phyloP scores from a whole-genome alignment of 1,139 yeast species.

The Taphrina confusa region DNA sequence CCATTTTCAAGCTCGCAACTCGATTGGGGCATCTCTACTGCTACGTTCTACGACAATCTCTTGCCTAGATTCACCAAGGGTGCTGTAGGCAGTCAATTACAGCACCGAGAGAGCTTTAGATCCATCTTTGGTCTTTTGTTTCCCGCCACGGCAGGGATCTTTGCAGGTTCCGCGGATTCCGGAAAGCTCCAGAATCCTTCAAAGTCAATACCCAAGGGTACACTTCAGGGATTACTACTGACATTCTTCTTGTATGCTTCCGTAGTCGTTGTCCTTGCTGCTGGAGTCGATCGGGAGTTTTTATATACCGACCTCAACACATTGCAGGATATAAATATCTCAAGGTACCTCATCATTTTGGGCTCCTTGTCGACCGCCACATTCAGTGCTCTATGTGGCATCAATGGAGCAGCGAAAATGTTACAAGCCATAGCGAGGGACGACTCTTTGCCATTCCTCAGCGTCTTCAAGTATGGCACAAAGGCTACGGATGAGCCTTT shows the following conservation, averaged over 20 bases:
- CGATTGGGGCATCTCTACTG: conserved; percentile 61
- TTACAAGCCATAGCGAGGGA: conserved; percentile 90
- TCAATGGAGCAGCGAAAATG: conserved; percentile 90
- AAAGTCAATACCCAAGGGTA: conserved; percentile 84
- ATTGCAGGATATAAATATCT: conserved; percentile 73
- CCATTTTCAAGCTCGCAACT: conserved; percentile 54
- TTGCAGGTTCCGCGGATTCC: conserved; percentile 99
- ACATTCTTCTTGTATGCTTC: conserved; percentile 72
- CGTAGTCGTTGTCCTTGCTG: conserved; percentile 78
- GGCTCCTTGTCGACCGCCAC: conserved; percentile 90
- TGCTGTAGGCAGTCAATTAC: conserved; percentile 69
- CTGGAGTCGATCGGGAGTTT: conserved; percentile 74
- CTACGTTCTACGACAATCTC: conserved; percentile 54
- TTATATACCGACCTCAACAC: conserved; percentile 77
- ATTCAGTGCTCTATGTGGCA: conserved; percentile 90
- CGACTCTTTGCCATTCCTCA: conserved; percentile 73
- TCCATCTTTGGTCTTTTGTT: conserved; percentile 91
- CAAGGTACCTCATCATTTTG: conserved; percentile 68
- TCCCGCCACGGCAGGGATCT: conserved; percentile 97
- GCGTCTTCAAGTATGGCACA: conserved; percentile 57
- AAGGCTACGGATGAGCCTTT: conserved; percentile 55
- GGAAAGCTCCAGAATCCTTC: conserved; percentile 90
- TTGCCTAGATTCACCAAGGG: conserved; percentile 80
- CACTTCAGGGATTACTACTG: conserved; percentile 72
- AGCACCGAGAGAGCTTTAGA: conserved; percentile 75